These are phyloP conservation scores for Pestalotiopsis sp. DNA, from an alignment of 2,329 filamentous ascomycete genomes.

Conservation along the genomic window DNA sequence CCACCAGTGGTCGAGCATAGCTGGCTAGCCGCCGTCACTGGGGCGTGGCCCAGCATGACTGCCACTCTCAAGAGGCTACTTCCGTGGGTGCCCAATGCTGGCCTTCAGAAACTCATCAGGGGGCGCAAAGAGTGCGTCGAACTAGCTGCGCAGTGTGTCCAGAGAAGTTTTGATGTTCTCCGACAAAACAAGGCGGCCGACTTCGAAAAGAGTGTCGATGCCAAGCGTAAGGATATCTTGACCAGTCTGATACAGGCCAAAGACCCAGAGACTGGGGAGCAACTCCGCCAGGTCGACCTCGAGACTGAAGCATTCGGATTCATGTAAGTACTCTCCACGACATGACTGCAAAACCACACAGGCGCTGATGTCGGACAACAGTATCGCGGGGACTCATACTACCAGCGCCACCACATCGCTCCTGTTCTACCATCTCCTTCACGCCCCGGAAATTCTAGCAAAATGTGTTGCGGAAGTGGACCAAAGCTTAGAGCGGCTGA, in stretches of 20 bases:
- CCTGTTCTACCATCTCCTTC: conserved; percentile 3
- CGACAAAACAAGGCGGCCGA: neutral
- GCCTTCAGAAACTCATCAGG: neutral
- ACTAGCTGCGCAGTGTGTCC: neutral
- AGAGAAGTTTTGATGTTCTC: neutral
- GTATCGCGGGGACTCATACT: neutral
- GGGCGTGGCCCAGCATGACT: conserved; percentile 4
- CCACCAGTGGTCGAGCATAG: conserved; percentile 4
- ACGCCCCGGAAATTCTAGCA: neutral
- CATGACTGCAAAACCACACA: too few relatives aligned
- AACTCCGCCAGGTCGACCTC: neutral
- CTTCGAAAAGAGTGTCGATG: neutral
- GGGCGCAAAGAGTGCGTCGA: neutral
- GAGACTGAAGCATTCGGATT: conserved; percentile 8
- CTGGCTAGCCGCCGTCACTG: neutral
- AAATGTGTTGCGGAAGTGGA: neutral
- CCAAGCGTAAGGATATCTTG: neutral
- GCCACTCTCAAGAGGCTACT: neutral
- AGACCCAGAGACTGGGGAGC: neutral
- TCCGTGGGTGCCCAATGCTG: neutral
- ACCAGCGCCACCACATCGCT: conserved; percentile 6
- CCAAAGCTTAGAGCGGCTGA: neutral
- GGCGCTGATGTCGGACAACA: neutral
- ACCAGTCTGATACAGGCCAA: conserved; percentile 4
- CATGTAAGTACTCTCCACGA: neutral